Base-by-base conservation (phyloP, 2,329 filamentous ascomycete species). In the Microcyclospora tardicrescens region DNA sequence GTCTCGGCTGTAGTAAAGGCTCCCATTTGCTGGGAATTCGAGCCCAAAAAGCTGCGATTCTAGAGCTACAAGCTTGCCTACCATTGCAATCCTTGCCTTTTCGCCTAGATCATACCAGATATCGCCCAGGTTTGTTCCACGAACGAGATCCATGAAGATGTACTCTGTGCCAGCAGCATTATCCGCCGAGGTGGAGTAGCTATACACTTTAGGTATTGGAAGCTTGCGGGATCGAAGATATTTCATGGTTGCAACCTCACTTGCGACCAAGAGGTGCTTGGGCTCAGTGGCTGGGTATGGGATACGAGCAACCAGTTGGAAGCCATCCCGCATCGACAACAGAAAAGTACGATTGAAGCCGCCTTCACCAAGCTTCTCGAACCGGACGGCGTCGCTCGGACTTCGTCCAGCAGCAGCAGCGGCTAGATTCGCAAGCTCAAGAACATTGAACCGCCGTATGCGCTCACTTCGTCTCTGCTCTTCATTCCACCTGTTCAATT, bases 1-100 rank as follows among this genome's bases (percentile, higher is more conserved):
- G 32, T 58, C 53, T 40, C 46, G 36, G 52, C 59, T 42, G 57
- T 53, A 51, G 37, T 57, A 62, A 10, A 62, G 29, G 41, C 57
- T 60, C 13, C 57, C 56, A 33, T 48, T 57, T 28, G 57, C 58
- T 14, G 50, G 52, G 36, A 61, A 45, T n/a, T 10, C 13, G 31
- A 60, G 43, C 28, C 38, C 34, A 30, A 54, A 54, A 2, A 60
- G 36, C 35, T 39, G 43, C 24, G 40, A 39, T 37, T 61, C 57
- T 14, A 58, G 31, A 31, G 57, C 46, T 2, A 58, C 55, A 3
- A 60, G 43, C 36, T 47, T 49, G 10, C 28, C 41, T 19, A 56
- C 43, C 10, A 59, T 43, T 13, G 38, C 43, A 34, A 46, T 49
- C 29, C 51, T 49, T 36, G 48, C 50, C 19, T 51, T 33, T 31